phyloP scores from a whole-genome alignment of 2,329 filamentous ascomycete species.

The Diaporthe vexans region DNA sequence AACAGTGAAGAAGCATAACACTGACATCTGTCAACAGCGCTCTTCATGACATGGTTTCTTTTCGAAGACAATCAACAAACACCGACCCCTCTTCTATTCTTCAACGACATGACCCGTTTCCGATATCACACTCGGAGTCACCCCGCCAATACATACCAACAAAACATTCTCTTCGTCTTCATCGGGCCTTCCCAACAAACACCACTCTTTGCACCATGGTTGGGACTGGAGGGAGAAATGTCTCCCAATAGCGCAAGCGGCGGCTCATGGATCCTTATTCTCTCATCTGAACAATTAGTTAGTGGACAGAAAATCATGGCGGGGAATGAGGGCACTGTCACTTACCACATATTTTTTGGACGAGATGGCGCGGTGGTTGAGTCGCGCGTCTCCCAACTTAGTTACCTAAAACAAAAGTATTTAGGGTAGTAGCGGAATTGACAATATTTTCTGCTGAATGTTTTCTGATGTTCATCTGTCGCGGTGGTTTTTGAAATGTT shows the following conservation, averaged over 20 bases:
- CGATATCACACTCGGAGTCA: neutral
- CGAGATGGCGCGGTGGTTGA: constrained; percentile 15
- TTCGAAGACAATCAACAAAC: neutral
- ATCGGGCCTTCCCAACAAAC: constrained; percentile 12
- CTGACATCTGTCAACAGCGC: neutral
- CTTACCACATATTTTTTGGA: constrained; percentile 26
- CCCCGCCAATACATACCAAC: constrained; percentile 16
- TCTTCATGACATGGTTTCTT: neutral
- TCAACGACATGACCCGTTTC: constrained; percentile 32
- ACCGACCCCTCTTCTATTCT: constrained; percentile 2
- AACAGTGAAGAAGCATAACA: no score
- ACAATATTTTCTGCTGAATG: neutral
- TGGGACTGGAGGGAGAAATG: neutral
- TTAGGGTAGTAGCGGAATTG: constrained; percentile 29
- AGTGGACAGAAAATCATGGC: constrained; percentile 32
- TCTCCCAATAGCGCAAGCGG: neutral
- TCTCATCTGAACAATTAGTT: constrained; percentile 1
- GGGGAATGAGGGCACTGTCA: constrained; percentile 31
- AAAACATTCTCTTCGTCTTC: constrained; percentile 34
- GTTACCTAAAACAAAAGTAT: constrained; percentile 2
- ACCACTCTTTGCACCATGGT: neutral
- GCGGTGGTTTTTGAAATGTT: neutral
- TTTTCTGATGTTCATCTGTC: no score
- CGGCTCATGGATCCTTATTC: constrained; percentile 33
- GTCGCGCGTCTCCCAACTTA: constrained; percentile 19